phyloP scores from a whole-genome alignment of 768 basidiomycete genomes.

The Chlorophyllum brunneum region DNA sequence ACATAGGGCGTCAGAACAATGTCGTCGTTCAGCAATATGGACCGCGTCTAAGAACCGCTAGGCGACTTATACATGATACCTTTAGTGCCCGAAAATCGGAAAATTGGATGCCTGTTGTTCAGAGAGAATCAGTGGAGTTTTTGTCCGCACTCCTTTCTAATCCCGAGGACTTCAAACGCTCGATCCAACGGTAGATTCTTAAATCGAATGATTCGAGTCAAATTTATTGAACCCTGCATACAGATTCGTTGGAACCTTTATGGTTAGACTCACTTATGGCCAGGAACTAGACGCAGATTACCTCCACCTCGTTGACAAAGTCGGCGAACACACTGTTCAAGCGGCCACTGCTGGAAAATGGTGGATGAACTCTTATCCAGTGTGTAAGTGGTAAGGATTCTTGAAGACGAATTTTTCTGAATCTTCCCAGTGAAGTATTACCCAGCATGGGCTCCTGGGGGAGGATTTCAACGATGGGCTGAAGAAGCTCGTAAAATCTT shows the following conservation, averaged over 20 bases:
- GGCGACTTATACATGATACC: neutral
- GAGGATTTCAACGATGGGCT: neutral
- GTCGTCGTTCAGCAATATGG: slow-evolving; percentile 1
- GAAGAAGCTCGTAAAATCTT: neutral
- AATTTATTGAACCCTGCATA: neutral
- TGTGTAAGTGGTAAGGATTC: neutral
- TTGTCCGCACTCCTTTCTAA: neutral
- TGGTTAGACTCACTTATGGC: neutral
- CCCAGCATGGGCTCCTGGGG: neutral
- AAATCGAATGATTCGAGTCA: neutral
- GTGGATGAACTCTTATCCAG: neutral
- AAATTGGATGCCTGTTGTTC: neutral
- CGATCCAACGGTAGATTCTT: neutral
- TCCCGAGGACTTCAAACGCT: neutral
- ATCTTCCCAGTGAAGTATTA: neutral
- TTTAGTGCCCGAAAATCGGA: neutral
- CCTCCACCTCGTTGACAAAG: neutral
- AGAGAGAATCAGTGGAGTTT: neutral
- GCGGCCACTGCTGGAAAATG: neutral
- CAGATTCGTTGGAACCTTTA: neutral
- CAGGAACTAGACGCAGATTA: neutral
- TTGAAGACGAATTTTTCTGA: too few species aligned
- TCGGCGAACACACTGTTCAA: neutral
- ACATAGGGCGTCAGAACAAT: slow-evolving; percentile 1
- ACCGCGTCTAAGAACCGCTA: neutral